Evolutionary conservation across 2,329 filamentous ascomycete genomes (phyloP), one percentile per base, ranked within the genome.

Genomic region (Xylaria sp.): DNA sequence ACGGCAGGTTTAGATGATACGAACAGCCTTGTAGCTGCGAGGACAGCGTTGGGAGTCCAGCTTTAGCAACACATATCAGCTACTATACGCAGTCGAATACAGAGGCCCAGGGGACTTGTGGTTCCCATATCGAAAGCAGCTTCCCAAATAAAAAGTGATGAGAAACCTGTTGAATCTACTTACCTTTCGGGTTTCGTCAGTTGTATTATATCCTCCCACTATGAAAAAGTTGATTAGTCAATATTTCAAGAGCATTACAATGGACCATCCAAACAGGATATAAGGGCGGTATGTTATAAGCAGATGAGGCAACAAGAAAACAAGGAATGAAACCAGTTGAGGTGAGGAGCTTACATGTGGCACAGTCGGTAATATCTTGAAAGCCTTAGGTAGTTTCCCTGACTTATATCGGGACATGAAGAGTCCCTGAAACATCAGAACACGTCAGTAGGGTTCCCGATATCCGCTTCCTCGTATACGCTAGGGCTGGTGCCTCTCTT

Each of bases 331-430:
- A 58, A 2, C 33, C 3, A 40, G 28, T 23, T 17, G 31, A 11
- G n/a, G 40, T 38, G 1, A 49, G 48, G 26, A 6, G 65, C 68
- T 67, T 63, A 70, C 68, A 20, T 96, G 89, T 7, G 94, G 94
- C 15, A 98, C 89, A 0, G 94, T 94, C 2, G 96, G 96, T 9
- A 99, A 87, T 72, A 98, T 94, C 82, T 98, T 98, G 86, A 99
- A 97, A 0, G 95, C 95, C 81, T 99, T 99, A 23, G 96, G 96
- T 38, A 99, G 87, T 73, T 95, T 95, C n/a, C 96, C 96, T 15
- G 92, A 95, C 82, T 97, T 97, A 84, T 97, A 98, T 72, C 95
- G 89, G 31, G 93, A 94, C 67, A 99, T 87, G 69, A 98, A 91
- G 73, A 71, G 56, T 11, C 69, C 68, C 94, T 71, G 26, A 2